phyloP scores from a whole-genome alignment of 441 rosid genomes.

The Croton laevigatus region DNA sequence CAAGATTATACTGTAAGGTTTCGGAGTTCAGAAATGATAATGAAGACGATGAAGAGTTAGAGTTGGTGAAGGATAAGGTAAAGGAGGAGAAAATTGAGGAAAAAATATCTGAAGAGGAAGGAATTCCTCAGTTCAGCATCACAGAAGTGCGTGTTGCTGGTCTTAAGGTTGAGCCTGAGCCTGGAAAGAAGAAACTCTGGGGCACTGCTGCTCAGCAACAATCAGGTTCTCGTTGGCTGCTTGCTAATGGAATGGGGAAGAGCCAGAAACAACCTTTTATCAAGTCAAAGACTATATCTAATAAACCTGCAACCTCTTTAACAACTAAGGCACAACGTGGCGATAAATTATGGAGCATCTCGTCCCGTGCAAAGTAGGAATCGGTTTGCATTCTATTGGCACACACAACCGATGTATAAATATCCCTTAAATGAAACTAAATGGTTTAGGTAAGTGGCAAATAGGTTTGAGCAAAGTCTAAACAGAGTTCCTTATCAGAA shows the following conservation, averaged over 20 bases:
- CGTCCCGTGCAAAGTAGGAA: conserved; percentile 65
- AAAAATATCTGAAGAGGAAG: conserved; percentile 46
- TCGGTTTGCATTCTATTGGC: conserved; percentile 41
- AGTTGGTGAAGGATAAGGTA: conserved; percentile 24
- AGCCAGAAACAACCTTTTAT: conserved; percentile 48
- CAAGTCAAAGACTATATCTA: conserved; percentile 50
- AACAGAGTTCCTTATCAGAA: background rate
- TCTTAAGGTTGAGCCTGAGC: conserved; percentile 63
- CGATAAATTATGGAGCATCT: conserved; percentile 83
- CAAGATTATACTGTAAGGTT: conserved; percentile 61
- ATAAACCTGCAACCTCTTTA: conserved; percentile 25
- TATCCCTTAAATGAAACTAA: conserved; percentile 37
- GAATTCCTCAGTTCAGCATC: conserved; percentile 63
- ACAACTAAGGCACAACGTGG: conserved; percentile 52
- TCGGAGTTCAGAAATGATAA: conserved; percentile 47
- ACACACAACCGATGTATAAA: conserved; percentile 48
- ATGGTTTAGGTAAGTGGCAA: conserved; percentile 27
- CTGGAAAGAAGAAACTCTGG: conserved; percentile 69
- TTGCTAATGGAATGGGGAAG: conserved; percentile 98
- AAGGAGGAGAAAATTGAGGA: conserved; percentile 40
- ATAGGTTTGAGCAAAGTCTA: conserved; percentile 13
- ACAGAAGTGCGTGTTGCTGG: conserved; percentile 90
- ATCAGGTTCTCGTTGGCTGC: conserved; percentile 90
- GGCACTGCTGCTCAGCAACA: conserved; percentile 66
- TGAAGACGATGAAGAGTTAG: conserved; percentile 47